These are phyloP conservation scores for Neospermospora avenae DNA, from an alignment of 2,329 filamentous ascomycete genomes.

Conservation along the genomic window DNA sequence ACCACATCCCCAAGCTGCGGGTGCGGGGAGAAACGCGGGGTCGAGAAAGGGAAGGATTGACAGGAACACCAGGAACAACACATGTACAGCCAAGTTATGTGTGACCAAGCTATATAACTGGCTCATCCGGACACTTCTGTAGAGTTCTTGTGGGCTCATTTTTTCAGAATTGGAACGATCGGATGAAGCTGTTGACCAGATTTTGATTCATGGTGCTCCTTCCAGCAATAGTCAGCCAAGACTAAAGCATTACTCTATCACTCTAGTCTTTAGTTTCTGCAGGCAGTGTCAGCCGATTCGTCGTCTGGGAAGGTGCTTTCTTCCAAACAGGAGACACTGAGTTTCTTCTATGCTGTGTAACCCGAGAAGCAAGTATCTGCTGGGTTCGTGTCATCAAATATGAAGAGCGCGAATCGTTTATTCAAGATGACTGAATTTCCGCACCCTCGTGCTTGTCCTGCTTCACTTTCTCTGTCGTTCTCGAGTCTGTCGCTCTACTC, in stretches of 20 bases:
- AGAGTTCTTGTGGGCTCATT: no score
- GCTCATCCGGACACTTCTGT: no score
- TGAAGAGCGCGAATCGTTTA: not conserved
- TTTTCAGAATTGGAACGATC: not conserved
- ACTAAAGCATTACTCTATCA: not conserved
- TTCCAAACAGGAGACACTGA: not conserved
- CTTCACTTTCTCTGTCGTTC: not conserved
- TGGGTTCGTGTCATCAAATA: not conserved
- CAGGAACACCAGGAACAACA: not conserved
- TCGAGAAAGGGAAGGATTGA: not conserved
- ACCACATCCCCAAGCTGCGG: not conserved
- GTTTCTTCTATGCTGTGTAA: not conserved
- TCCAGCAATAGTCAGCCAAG: not conserved
- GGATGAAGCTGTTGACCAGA: not conserved
- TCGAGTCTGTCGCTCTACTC: slow-evolving; percentile 12
- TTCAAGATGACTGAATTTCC: not conserved
- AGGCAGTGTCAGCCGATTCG: no score
- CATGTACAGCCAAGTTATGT: not conserved
- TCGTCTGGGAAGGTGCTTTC: not conserved
- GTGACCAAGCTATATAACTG: no score
- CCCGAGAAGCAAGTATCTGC: not conserved
- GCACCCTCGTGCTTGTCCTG: not conserved
- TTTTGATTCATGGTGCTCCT: not conserved
- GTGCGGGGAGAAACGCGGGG: not conserved
- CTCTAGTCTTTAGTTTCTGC: not conserved